A percentile compares a stretch with the other conserved stretches of the same genome.
Evolutionary conservation across 768 basidiomycete species (phyloP).

Genomic region (Scleroderma bovista): DNA sequence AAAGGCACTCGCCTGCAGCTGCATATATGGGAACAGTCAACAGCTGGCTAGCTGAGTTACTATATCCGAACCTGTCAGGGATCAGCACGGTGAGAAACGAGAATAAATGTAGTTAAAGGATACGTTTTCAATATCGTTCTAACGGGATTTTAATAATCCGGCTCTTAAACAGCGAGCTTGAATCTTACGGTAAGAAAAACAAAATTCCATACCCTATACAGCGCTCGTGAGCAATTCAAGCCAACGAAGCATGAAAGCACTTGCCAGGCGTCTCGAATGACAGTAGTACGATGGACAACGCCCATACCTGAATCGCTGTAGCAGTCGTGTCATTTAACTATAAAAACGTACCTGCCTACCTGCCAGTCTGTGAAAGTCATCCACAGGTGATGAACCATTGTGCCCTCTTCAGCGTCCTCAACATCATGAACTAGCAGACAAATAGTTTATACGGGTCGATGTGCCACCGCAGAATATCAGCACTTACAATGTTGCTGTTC

Average conservation of each 20-base stretch:
- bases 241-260: slow-evolving; percentile 17
- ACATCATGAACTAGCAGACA: slow-evolving; percentile 48
- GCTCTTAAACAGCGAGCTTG: neutral
- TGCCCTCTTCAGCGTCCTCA: slow-evolving; percentile 16
- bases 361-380: slow-evolving; percentile 58
- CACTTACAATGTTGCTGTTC: slow-evolving; percentile 50
- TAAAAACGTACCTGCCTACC: slow-evolving; percentile 20
- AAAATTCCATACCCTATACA: slow-evolving; percentile 56
- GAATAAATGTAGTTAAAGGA: too few relatives aligned
- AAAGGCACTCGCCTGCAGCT: slow-evolving; percentile 43
- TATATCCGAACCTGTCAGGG: slow-evolving; percentile 47
- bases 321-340: neutral
- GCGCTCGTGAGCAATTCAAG: neutral
- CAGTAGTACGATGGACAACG: slow-evolving; percentile 41
- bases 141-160: neutral
- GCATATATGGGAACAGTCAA: slow-evolving; percentile 63
- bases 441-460: slow-evolving; percentile 39
- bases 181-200: slow-evolving; percentile 50
- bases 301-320: neutral
- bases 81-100: neutral
- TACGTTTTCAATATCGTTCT: slow-evolving; percentile 8
- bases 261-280: slow-evolving; percentile 51
- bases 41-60: slow-evolving; percentile 48
- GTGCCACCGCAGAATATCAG: neutral
- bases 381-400: slow-evolving; percentile 34